These are phyloP conservation scores for Hericium alpestre DNA, from an alignment of 768 basidiomycete species.

Conservation along the genomic window DNA sequence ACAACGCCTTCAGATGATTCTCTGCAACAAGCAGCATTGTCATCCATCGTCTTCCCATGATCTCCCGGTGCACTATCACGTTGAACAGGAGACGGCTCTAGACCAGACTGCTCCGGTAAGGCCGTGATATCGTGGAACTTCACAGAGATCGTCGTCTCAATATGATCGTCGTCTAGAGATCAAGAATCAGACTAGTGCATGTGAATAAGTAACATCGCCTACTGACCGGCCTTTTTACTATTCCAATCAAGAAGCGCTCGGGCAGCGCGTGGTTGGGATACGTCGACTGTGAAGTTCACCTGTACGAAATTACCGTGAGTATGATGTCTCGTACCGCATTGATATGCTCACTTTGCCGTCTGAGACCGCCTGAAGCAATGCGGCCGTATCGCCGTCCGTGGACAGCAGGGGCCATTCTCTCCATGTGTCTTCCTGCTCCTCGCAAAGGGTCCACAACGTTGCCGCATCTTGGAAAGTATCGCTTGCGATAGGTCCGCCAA, in stretches of 20 bases:
- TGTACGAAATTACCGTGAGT: conserved; percentile 18
- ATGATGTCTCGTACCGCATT: not conserved
- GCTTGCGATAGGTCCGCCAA: conserved; percentile 50
- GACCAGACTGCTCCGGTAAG: not conserved
- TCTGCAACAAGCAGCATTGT: conserved; percentile 37
- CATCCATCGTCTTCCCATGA: conserved; percentile 37
- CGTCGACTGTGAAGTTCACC: conserved; percentile 69
- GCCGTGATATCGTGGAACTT: conserved; percentile 19
- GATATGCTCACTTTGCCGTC: conserved; percentile 47
- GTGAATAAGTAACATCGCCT: not conserved
- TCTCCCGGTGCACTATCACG: conserved; percentile 3
- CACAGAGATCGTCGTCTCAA: conserved; percentile 57
- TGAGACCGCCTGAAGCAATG: conserved; percentile 72
- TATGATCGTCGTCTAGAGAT: conserved; percentile 66
- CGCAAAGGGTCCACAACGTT: conserved; percentile 46
- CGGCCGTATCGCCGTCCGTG: conserved; percentile 72
- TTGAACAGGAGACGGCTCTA: not conserved
- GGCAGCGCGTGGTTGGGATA: conserved; percentile 43
- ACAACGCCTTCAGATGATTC: conserved; percentile 17
- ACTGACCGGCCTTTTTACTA: conserved; percentile 77
- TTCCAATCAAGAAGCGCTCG: conserved; percentile 64
- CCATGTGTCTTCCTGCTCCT: conserved; percentile 40
- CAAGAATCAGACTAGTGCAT: conserved; percentile 2
- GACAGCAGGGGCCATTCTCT: conserved; percentile 74
- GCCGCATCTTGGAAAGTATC: conserved; percentile 67